Evolutionary conservation across 768 basidiomycete genomes (phyloP).

Genomic region (Clavaria fumosa): DNA sequence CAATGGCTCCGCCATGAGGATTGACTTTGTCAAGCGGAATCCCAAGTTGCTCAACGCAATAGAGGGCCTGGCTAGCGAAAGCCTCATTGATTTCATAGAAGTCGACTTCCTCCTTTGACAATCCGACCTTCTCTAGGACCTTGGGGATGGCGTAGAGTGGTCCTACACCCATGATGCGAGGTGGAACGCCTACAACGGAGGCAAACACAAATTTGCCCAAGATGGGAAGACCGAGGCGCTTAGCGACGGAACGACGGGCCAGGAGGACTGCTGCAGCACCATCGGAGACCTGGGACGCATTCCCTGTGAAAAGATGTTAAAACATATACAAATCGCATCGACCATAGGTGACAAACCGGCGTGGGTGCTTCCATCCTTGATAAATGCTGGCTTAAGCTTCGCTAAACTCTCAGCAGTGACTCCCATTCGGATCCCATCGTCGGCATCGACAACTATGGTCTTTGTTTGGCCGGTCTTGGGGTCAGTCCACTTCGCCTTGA

Average conservation of each 20-base stretch:
- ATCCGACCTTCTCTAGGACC: conserved; percentile 48
- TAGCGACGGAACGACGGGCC: conserved; percentile 63
- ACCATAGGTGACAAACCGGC: conserved; percentile 28
- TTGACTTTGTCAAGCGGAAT: conserved; percentile 74
- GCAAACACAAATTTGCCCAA: conserved; percentile 72
- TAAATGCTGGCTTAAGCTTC: conserved; percentile 81
- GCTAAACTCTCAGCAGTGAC: conserved; percentile 62
- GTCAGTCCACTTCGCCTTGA: conserved; percentile 53
- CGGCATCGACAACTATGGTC: conserved; percentile 57
- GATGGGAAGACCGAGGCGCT: conserved; percentile 72
- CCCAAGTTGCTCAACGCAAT: conserved; percentile 50
- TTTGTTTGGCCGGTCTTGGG: conserved; percentile 56
- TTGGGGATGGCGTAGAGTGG: conserved; percentile 80
- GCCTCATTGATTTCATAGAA: conserved; percentile 91
- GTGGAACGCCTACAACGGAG: conserved; percentile 63
- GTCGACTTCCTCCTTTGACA: conserved; percentile 60
- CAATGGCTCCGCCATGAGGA: conserved; percentile 77
- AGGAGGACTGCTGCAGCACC: conserved; percentile 86
- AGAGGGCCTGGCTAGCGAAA: conserved; percentile 73
- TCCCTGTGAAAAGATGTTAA: conserved; percentile 26
- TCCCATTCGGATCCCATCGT: conserved; percentile 80
- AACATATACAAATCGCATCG: background rate
- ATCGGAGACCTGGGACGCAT: conserved; percentile 83
- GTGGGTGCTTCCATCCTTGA: conserved; percentile 59
- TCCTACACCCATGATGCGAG: conserved; percentile 83